Evolutionary conservation across 208 protist species (phyloP).

Genomic region (Acanthamoeba divionensis): DNA sequence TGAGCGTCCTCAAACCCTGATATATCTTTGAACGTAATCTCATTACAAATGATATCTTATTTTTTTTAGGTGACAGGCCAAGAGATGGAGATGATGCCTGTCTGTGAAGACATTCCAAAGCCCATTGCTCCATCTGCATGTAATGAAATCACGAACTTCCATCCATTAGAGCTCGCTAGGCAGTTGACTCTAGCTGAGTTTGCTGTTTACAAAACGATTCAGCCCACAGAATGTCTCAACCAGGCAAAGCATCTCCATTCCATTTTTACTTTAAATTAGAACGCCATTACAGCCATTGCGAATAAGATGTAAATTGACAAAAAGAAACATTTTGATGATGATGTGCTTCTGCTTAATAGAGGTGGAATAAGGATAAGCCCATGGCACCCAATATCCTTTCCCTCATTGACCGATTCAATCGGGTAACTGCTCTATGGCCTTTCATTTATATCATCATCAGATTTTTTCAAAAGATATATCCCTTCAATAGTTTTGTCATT

Average conservation of each 20-base stretch:
- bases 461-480: not conserved
- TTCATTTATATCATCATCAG: not conserved
- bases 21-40: too few relatives aligned
- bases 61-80: not conserved
- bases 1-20: not conserved
- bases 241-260: not conserved
- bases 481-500: not conserved
- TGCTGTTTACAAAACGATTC: constrained; percentile 9
- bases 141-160: not conserved
- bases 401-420: constrained; percentile 17
- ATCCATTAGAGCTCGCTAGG: constrained; percentile 12
- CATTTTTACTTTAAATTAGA: not conserved
- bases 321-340: too few relatives aligned
- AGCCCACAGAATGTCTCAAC: constrained; percentile 41
- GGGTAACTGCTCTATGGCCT: too few relatives aligned
- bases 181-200: constrained; percentile 34
- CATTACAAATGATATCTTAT: not conserved
- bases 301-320: too few relatives aligned
- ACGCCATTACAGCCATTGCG: not conserved
- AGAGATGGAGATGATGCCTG: constrained; percentile 19
- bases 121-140: not conserved
- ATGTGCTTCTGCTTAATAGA: too few relatives aligned
- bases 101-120: constrained; percentile 13
- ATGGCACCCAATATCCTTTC: not conserved
- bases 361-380: constrained; percentile 4